Conservation (phyloP, 208 protist genomes). For the Herpetomonas samuelpessoai region DNA sequence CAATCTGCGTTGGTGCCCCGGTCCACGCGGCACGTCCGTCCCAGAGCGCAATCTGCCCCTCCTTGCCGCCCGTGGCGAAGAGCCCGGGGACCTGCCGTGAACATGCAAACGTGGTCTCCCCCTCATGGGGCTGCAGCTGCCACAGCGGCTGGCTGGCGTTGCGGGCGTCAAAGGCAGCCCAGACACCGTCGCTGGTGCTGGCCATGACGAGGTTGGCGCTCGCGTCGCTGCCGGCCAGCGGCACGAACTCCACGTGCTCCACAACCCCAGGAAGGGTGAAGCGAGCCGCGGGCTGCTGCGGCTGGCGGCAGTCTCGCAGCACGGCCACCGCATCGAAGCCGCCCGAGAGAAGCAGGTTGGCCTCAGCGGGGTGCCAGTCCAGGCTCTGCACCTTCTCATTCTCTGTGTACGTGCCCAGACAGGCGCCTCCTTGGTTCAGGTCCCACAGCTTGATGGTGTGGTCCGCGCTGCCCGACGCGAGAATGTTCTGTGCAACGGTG, state of each 20-base stretch:
- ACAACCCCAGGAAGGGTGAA: slow-evolving; percentile 51
- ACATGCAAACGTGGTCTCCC: slow-evolving; percentile 73
- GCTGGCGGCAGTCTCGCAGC: slow-evolving; percentile 82
- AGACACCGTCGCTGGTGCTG: slow-evolving; percentile 60
- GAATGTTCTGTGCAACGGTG: slow-evolving; percentile 83
- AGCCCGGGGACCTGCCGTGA: slow-evolving; percentile 74
- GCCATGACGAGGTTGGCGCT: slow-evolving; percentile 43
- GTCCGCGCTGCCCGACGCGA: slow-evolving; percentile 95
- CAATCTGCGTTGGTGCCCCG: slow-evolving; percentile 36
- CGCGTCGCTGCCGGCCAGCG: slow-evolving; percentile 11
- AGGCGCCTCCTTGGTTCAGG: slow-evolving; percentile 65
- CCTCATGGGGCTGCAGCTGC: slow-evolving; percentile 60
- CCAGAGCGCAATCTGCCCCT: slow-evolving; percentile 87
- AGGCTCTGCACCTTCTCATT: slow-evolving; percentile 91
- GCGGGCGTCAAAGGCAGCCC: slow-evolving; percentile 76
- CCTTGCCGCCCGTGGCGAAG: slow-evolving; percentile 86
- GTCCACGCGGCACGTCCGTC: slow-evolving; percentile 41
- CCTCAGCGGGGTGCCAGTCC: slow-evolving; percentile 85
- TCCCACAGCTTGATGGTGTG: slow-evolving; percentile 97
- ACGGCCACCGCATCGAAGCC: slow-evolving; percentile 73
- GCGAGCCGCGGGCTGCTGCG: slow-evolving; percentile 50
- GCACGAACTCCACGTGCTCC: slow-evolving; percentile 74
- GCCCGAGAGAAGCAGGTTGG: slow-evolving; percentile 82
- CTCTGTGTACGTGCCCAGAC: slow-evolving; percentile 91
- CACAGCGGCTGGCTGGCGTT: slow-evolving; percentile 41